These are phyloP conservation scores for Nepenthes mirabilis DNA, from an alignment of 148 eudicot genomes.

Conservation along the genomic window DNA sequence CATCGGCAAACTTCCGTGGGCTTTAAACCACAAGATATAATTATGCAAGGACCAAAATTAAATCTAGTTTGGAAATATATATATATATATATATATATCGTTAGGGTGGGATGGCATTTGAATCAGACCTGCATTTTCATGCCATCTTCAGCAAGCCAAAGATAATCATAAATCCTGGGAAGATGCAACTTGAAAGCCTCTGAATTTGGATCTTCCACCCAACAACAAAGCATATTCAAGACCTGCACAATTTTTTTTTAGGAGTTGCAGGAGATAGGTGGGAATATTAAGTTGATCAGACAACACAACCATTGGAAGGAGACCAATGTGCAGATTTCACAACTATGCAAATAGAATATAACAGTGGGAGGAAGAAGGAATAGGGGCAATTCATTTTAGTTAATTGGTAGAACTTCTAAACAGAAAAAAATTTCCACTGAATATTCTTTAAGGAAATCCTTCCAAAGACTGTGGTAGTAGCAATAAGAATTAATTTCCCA, in stretches of 20 bases:
- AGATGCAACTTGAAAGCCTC: slow-evolving; percentile 97
- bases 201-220: slow-evolving; percentile 95
- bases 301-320: no score
- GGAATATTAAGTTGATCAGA: no score
- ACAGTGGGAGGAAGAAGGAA: no score
- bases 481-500: no score
- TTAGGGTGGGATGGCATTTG: background rate
- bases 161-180: slow-evolving; percentile 75
- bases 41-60: background rate
- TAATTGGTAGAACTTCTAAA: no score
- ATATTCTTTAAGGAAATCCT: no score
- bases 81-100: background rate
- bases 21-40: background rate
- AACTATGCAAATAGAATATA: no score
- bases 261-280: no score
- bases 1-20: background rate
- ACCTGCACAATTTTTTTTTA: slow-evolving; percentile 22
- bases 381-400: no score
- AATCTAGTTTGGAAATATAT: background rate
- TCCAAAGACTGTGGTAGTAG: no score
- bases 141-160: slow-evolving; percentile 99
- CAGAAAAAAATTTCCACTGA: no score
- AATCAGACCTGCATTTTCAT: slow-evolving; percentile 95
- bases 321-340: no score
- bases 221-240: slow-evolving; percentile 93